Percentiles rank a stretch among this genome's conserved stretches.
Evolutionary conservation across 352 stramenopile species (phyloP).

Genomic region (Globisporangium acanthophoron): DNA sequence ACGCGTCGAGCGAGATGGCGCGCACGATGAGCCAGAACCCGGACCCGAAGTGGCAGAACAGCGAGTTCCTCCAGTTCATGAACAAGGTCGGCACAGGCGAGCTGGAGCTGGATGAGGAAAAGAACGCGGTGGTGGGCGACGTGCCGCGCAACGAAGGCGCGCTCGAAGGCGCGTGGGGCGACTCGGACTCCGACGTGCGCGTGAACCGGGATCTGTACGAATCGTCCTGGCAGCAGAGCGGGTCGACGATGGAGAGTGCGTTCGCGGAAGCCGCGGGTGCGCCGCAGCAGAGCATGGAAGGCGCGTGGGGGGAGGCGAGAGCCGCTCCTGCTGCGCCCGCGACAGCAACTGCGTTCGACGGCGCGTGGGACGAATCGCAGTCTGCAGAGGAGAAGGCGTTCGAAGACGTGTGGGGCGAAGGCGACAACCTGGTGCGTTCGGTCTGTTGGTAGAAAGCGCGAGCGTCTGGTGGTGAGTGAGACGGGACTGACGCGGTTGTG

Average conservation of each 20-base stretch:
- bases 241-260: slow-evolving; percentile 42
- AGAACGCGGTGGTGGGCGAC: slow-evolving; percentile 55
- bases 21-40: slow-evolving; percentile 72
- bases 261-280: slow-evolving; percentile 28
- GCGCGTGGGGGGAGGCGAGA: slow-evolving; percentile 33
- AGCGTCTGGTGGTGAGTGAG: not conserved
- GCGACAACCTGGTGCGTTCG: slow-evolving; percentile 44
- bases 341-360: slow-evolving; percentile 25
- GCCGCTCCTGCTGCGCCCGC: slow-evolving; percentile 10
- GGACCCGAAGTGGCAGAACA: slow-evolving; percentile 80
- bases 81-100: slow-evolving; percentile 67
- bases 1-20: slow-evolving; percentile 64
- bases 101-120: slow-evolving; percentile 73
- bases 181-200: slow-evolving; percentile 32
- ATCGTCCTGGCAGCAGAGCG: slow-evolving; percentile 38
- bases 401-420: slow-evolving; percentile 51
- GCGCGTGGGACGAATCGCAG: slow-evolving; percentile 41
- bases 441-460: not conserved
- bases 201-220: slow-evolving; percentile 64
- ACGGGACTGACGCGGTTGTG: not conserved
- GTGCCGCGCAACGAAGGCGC: slow-evolving; percentile 36
- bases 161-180: slow-evolving; percentile 61
- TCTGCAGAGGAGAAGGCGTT: slow-evolving; percentile 48
- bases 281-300: slow-evolving; percentile 28
- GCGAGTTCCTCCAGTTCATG: slow-evolving; percentile 86